A percentile compares a stretch with the other conserved stretches of the same genome.
These are phyloP conservation scores for Ophiostoma novo-ulmi DNA, from an alignment of 2,329 filamentous ascomycete genomes.

Conservation along the genomic window DNA sequence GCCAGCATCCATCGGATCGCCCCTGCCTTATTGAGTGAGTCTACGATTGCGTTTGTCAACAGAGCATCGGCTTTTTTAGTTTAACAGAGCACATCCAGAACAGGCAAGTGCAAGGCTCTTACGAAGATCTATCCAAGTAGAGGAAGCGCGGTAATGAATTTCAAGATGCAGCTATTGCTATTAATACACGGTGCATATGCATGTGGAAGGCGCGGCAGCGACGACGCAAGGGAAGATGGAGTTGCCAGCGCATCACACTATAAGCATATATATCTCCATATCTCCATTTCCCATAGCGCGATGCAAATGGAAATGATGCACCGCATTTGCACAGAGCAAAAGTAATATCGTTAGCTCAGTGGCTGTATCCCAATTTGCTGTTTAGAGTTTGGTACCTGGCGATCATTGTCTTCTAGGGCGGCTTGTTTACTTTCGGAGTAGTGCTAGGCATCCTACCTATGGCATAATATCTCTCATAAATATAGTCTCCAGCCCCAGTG, in stretches of 20 bases:
- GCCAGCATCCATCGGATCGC: neutral
- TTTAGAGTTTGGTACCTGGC: constrained; percentile 7
- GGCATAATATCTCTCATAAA: neutral
- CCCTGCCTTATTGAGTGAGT: neutral
- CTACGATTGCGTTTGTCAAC: neutral
- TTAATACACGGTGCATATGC: neutral
- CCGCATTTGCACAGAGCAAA: neutral
- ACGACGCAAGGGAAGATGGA: constrained; percentile 8
- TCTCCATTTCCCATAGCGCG: neutral
- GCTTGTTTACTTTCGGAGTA: neutral
- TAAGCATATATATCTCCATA: no score
- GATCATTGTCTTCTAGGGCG: neutral
- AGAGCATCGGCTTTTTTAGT: neutral
- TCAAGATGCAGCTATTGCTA: neutral
- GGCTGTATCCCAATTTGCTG: neutral
- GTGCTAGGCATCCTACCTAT: neutral
- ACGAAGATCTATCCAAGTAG: neutral
- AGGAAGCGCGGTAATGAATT: neutral
- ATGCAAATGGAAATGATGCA: neutral
- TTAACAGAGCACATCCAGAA: neutral
- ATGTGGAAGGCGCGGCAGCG: neutral
- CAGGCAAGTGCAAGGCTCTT: constrained; percentile 3
- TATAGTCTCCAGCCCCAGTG: constrained; percentile 4
- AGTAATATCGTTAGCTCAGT: neutral
- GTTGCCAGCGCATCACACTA: neutral